Evolutionary conservation across 106 monocot species (phyloP), one percentile per base, ranked within the genome.

Genomic region (Chionographis japonica): DNA sequence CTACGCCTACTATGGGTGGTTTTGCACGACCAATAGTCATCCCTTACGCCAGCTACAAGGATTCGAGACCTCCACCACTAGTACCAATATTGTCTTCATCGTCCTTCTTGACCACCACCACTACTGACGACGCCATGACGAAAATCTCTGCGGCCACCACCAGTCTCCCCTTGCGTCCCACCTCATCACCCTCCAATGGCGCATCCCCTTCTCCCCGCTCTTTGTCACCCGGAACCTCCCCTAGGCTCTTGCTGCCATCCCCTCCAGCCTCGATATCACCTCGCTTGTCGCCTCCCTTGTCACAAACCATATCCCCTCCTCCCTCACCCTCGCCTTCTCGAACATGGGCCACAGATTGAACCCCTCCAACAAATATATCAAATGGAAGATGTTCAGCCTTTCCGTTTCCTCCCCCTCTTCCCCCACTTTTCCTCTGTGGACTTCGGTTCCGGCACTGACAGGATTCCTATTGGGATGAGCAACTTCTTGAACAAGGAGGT

Each of bases 301-400:
- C 50, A 75, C 60, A 72, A 86, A 81, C 63, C 85, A 46, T 78
- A 81, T 70, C 63, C 61, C 72, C 62, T 53, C 38, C 61, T 68
- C 69, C n/a, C n/a, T n/a, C 55, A 12, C 50, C 54, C 59, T 62
- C 71, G 43, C 65, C 8, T 68, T 72, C 68, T 87, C 82, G 58
- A 86, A 82, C 72, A 86, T 8, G 41, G 79, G 76, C 54, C 80
- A 83, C 37, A 88, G 67, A 58, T 88, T 80, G 68, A 88, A 88
- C 61, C 87, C 87, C 36, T 79, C 66, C 11, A 83, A 88, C 53
- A 88, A 57, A 9, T 83, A 88, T 27, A 88, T 88, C 18, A 88
- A 68, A 56, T 88, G 73, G 74, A 88, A 88, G 8, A 83, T 83
- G 68, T 88, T 88, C 65, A 80, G 76, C 16, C 50, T 61, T 67